Evolutionary conservation across 78 protist genomes (phyloP), one percentile per base, ranked within the genome.

Genomic region (Emiliania huxleyi): DNA sequence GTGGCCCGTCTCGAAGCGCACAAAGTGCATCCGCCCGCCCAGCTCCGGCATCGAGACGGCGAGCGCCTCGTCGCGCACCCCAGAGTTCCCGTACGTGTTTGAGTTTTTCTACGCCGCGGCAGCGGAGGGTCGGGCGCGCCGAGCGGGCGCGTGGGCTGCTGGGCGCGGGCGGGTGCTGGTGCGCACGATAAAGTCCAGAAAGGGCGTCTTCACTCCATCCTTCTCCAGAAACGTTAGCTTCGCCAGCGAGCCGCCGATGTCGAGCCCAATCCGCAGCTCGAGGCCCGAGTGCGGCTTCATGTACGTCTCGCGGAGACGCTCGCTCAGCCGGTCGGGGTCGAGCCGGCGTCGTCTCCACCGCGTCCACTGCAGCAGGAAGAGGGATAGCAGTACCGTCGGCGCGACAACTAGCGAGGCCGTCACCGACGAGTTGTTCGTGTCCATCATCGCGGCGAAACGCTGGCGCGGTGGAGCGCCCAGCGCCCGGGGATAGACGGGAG

Each of bases 201-300:
- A 0, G 23, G n/a, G 40, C 40, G 12, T 2, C 11, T 1, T 19
- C 44, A 0, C 42, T 15, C 35, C 62, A 33, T 29, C 29, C 15
- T 83, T 15, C 69, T 79, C 93, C 42, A 91, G 37, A 26, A 33
- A 33, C 35, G 79, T 23, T 1, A 91, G 1, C 73, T 91, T 91
- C 3, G 55, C 75, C 6, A 91, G 45, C 45, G 73, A 43, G 71
- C 93, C 93, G 21, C 93, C 93, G 6, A 91, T 91, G 71, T 91
- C 93, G 26, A 91, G 44, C 6, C 87, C 44, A 4, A 91, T 23
- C 12, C 12, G 73, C 12, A 23, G 73, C 73, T 62, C 26, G 73
- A 52, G 29, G 62, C 62, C 62, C 62, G 8, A 19, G 62, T 52
- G 62, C 8, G 62, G 29, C 29, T 52, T 15, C 62, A 52, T 52